These are phyloP conservation scores for Lactarius indigo DNA, from an alignment of 768 basidiomycete genomes.

Conservation along the genomic window DNA sequence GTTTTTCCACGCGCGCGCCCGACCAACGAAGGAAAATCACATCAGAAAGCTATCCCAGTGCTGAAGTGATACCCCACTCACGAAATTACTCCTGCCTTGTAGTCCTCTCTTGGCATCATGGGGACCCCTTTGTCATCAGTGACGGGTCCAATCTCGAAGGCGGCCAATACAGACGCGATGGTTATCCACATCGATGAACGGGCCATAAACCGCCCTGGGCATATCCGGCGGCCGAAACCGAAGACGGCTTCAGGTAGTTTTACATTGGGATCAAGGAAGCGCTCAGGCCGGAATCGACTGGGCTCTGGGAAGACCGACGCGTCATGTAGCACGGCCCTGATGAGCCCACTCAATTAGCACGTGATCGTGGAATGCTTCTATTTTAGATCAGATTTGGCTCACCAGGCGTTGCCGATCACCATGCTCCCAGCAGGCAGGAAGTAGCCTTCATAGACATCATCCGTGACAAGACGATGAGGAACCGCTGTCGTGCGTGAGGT, in stretches of 20 bases:
- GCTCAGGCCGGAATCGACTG: conserved; percentile 18
- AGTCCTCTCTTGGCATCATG: conserved; percentile 9
- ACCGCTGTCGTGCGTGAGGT: conserved; percentile 17
- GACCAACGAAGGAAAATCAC: neutral
- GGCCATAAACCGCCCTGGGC: conserved; percentile 21
- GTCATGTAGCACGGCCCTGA: conserved; percentile 23
- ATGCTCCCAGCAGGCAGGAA: conserved; percentile 33
- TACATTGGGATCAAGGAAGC: conserved; percentile 15
- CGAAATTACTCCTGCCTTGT: conserved; percentile 15
- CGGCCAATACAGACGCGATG: conserved; percentile 11
- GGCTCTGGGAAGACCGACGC: conserved; percentile 16
- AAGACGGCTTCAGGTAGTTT: conserved; percentile 11
- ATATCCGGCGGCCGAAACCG: conserved; percentile 23
- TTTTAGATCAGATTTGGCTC: neutral
- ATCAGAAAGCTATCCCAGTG: neutral
- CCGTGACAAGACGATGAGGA: conserved; percentile 25
- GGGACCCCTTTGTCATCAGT: neutral
- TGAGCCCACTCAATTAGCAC: neutral
- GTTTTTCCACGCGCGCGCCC: neutral
- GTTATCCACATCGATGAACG: conserved; percentile 21
- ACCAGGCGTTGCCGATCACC: conserved; percentile 28
- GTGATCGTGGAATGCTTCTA: neutral
- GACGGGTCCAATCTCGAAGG: conserved; percentile 15
- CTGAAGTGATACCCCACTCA: conserved; percentile 2
- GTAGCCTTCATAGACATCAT: conserved; percentile 30